These are phyloP conservation scores for Trichoderma semiorbis DNA, from an alignment of 2,329 filamentous ascomycete species.

Conservation along the genomic window DNA sequence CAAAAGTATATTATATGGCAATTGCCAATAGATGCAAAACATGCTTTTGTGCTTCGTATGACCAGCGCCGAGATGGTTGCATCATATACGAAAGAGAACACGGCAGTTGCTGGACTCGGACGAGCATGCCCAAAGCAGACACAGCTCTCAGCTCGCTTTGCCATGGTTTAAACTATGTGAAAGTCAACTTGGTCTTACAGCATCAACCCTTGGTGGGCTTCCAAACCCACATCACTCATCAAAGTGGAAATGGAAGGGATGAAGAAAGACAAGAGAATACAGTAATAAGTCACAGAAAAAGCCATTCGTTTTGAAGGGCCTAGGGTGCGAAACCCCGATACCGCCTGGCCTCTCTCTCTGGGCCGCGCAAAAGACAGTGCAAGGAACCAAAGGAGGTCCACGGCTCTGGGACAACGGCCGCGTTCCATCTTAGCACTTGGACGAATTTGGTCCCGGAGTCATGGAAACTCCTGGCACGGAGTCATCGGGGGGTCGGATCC, in stretches of 20 bases:
- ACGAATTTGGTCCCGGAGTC: not conserved
- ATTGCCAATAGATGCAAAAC: constrained; percentile 1
- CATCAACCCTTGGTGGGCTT: not conserved
- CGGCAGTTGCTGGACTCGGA: not conserved
- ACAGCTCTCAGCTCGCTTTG: not conserved
- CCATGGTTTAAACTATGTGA: not conserved
- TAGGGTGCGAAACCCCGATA: not conserved
- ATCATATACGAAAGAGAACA: not conserved
- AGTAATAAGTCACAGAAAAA: not conserved
- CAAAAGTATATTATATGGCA: constrained; percentile 9
- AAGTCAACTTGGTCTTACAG: not conserved
- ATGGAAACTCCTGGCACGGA: constrained; percentile 11
- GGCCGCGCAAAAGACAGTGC: not conserved
- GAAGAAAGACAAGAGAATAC: not conserved
- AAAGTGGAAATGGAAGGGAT: not conserved
- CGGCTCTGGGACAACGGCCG: constrained; percentile 4
- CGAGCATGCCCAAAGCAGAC: not conserved
- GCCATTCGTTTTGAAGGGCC: not conserved
- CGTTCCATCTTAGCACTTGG: not conserved
- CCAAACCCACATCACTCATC: not conserved
- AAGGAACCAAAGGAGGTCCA: not conserved
- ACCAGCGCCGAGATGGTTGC: not conserved
- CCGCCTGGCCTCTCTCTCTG: not conserved
- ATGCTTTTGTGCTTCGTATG: not conserved
- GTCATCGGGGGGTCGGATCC: not conserved